phyloP scores from a whole-genome alignment of 257 asterid species.

The Euphrasia confusa region DNA sequence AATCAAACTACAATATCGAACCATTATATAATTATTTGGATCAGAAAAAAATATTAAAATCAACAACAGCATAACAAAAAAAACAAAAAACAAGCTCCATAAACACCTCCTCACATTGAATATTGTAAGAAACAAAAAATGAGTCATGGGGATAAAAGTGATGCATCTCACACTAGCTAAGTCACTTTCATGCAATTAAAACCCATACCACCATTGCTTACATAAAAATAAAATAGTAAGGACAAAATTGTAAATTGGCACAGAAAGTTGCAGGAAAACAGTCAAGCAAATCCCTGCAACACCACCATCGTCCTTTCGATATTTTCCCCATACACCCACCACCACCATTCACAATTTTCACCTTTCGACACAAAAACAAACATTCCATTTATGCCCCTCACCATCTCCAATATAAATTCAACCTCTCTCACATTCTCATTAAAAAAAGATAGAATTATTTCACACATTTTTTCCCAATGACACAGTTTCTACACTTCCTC shows the following conservation, averaged over 20 bases:
- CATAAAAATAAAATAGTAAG: conserved; percentile 1
- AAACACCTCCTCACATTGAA: no score
- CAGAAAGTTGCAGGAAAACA: conserved; percentile 26
- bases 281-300: conserved; percentile 44
- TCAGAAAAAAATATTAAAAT: no score
- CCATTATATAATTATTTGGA: no score
- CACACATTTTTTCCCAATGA: conserved; percentile 24
- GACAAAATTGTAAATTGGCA: conserved; percentile 26
- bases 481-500: conserved; percentile 8
- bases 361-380: conserved; percentile 35
- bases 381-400: conserved; percentile 29
- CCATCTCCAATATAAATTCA: conserved; percentile 3
- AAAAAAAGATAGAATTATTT: background rate
- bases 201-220: background rate
- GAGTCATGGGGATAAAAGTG: background rate
- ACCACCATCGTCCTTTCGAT: conserved; percentile 27
- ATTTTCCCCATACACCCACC: conserved; percentile 7
- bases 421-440: background rate
- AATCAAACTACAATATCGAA: no score
- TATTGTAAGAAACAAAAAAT: no score
- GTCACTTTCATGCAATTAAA: conserved; percentile 25
- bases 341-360: conserved; percentile 23
- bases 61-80: no score
- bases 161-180: background rate
- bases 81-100: no score